Percentiles rank a stretch among this genome's conserved stretches.
These are phyloP conservation scores for Pseudonectria buxi DNA, from an alignment of 2,329 filamentous ascomycete species.

Conservation along the genomic window DNA sequence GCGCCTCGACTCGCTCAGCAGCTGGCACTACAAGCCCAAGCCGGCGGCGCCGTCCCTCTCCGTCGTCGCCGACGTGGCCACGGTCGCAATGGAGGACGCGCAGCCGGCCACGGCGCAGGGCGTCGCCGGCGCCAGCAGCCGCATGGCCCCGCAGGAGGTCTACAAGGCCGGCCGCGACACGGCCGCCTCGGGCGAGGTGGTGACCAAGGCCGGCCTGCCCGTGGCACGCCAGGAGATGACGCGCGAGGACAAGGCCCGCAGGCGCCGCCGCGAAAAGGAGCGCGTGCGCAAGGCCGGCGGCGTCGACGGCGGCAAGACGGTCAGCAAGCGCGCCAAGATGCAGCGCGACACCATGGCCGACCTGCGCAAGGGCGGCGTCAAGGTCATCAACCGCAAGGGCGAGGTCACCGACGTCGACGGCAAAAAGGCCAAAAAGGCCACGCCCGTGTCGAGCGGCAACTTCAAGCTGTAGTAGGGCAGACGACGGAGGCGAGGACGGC, in stretches of 20 bases:
- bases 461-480: conserved; percentile 50
- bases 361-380: conserved; percentile 79
- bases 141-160: conserved; percentile 88
- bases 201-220: conserved; percentile 70
- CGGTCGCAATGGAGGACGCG: conserved; percentile 89
- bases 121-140: conserved; percentile 59
- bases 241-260: conserved; percentile 73
- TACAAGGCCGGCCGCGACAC: conserved; percentile 73
- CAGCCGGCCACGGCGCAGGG: conserved; percentile 77
- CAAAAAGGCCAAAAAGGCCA: conserved; percentile 57
- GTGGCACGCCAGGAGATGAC: conserved; percentile 80
- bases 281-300: conserved; percentile 64
- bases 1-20: conserved; percentile 82
- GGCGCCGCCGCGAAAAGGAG: conserved; percentile 78
- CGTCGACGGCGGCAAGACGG: conserved; percentile 35
- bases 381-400: conserved; percentile 85
- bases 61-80: conserved; percentile 85
- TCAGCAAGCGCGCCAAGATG: conserved; percentile 50
- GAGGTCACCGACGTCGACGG: conserved; percentile 79
- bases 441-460: conserved; percentile 46
- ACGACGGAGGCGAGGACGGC: background rate
- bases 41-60: conserved; percentile 73
- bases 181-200: conserved; percentile 61
- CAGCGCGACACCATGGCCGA: conserved; percentile 51
- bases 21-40: conserved; percentile 93